Conservation (phyloP, 2,329 filamentous ascomycete species). For the Aspergillus versicolor region DNA sequence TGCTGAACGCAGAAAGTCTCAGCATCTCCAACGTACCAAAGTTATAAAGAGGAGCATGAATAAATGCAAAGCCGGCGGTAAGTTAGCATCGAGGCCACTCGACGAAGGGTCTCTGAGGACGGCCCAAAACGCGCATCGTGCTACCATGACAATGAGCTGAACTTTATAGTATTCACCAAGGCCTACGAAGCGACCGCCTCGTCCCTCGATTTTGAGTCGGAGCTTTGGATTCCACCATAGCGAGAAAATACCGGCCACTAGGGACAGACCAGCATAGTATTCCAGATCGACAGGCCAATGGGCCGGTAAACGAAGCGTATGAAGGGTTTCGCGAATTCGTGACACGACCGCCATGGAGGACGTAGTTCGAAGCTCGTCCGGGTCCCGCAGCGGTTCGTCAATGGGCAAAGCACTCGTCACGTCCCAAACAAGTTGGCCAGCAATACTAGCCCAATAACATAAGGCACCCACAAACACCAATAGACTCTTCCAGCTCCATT, state of each 20-base stretch:
- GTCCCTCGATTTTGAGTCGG: constrained; percentile 43
- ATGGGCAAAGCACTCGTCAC: constrained; percentile 32
- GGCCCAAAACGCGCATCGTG: constrained; percentile 47
- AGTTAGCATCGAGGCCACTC: constrained; percentile 29
- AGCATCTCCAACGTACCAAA: constrained; percentile 29
- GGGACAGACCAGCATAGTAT: constrained; percentile 36
- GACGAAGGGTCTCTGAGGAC: constrained; percentile 40
- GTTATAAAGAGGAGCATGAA: constrained; percentile 42
- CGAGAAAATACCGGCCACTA: constrained; percentile 44
- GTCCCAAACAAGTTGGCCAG: constrained; percentile 46
- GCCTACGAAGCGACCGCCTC: constrained; percentile 41
- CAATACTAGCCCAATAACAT: constrained; percentile 43
- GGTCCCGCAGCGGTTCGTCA: constrained; percentile 15
- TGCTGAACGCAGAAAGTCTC: not conserved
- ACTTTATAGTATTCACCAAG: constrained; percentile 48
- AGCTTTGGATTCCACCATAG: constrained; percentile 53
- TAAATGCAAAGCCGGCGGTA: constrained; percentile 37
- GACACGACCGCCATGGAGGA: constrained; percentile 17
- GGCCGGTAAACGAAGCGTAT: constrained; percentile 21
- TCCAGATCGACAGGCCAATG: constrained; percentile 32
- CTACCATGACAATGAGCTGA: constrained; percentile 46
- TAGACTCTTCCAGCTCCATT: constrained; percentile 45
- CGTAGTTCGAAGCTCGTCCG: constrained; percentile 12
- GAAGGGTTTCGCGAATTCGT: constrained; percentile 22
- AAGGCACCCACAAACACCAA: constrained; percentile 44